Evolutionary conservation across 2,329 filamentous ascomycete species (phyloP), one percentile per base, ranked within the genome.

Genomic region (Ilyonectria mors-panacis): DNA sequence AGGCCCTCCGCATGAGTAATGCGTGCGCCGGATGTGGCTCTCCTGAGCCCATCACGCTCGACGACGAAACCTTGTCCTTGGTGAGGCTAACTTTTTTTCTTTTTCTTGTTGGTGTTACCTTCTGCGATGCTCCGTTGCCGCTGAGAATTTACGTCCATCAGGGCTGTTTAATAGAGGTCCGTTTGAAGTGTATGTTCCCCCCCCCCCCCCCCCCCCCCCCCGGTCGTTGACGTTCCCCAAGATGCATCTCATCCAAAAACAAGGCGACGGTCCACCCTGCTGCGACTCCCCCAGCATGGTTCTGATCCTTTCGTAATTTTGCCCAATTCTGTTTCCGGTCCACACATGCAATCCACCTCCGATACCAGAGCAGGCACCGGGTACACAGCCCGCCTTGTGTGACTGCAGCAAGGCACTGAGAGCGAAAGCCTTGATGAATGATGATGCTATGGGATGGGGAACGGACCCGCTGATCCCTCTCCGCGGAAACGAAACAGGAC

Each of bases 281-380:
- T 42, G 39, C 39, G 39, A 42, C 39, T 42, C 39, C 23, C 26
- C 39, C 15, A 30, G 37, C 51, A 63, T 10, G 37, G 56, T 28
- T n/a, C 44, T 12, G 65, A 59, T 60, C 65, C 61, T 67, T 56
- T 60, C 35, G 39, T 55, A 53, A 42, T 19, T 3, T 42, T 42
- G 39, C 39, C 17, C 2, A n/a, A n/a, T 39, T 42, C 42, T 44
- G 55, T 44, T 47, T 59, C 44, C 63, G 45, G 53, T 50, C 42
- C 35, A 28, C 48, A 23, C 26, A 47, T 30, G 28, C 50, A 17
- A 17, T 13, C 37, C 37, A 39, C 37, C 13, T 17, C 13, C 12
- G 13, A 6, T 39, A 39, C 6, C 13, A 17, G n/a, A n/a, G 39
- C 39, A 42, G 39, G 39, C 39, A 8, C n/a, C 39, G 39, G 39